Evolutionary conservation across 2,329 filamentous ascomycete genomes (phyloP).

Genomic region (Sphaerostilbella broomeana): DNA sequence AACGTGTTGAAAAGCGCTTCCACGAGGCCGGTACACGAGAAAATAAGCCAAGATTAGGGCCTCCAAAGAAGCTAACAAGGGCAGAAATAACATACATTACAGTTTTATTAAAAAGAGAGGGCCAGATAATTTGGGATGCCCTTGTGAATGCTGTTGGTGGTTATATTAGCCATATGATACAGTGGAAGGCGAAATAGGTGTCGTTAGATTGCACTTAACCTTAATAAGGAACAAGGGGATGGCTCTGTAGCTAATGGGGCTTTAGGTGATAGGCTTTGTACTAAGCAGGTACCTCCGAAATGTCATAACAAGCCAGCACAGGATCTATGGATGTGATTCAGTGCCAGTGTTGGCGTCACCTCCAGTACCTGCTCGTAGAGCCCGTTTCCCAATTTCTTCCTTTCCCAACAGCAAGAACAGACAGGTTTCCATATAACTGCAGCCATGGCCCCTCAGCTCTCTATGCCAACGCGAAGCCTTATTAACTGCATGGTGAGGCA

Average conservation of each 20-base stretch:
- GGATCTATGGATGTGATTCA: not conserved
- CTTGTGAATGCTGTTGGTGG: no score
- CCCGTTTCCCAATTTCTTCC: not conserved
- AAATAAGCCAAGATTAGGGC: not conserved
- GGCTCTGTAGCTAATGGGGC: not conserved
- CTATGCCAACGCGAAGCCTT: not conserved
- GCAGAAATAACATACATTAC: not conserved
- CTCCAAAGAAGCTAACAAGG: not conserved
- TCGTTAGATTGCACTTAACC: not conserved
- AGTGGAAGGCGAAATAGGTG: constrained; percentile 1
- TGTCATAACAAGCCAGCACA: not conserved
- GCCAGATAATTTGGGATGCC: not conserved
- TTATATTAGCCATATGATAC: no score
- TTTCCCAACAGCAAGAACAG: not conserved
- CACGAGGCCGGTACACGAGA: not conserved
- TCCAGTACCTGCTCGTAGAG: not conserved
- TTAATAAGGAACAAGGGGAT: not conserved
- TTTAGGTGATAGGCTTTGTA: not conserved
- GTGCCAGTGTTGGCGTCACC: not conserved
- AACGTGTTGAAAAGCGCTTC: not conserved
- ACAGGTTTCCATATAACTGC: not conserved
- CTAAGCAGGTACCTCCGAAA: not conserved
- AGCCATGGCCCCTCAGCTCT: not conserved
- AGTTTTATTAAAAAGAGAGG: not conserved
- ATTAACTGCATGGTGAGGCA: not conserved